These are phyloP conservation scores for Starmerella tilneyi DNA, from an alignment of 805 yeast genomes.

Conservation along the genomic window DNA sequence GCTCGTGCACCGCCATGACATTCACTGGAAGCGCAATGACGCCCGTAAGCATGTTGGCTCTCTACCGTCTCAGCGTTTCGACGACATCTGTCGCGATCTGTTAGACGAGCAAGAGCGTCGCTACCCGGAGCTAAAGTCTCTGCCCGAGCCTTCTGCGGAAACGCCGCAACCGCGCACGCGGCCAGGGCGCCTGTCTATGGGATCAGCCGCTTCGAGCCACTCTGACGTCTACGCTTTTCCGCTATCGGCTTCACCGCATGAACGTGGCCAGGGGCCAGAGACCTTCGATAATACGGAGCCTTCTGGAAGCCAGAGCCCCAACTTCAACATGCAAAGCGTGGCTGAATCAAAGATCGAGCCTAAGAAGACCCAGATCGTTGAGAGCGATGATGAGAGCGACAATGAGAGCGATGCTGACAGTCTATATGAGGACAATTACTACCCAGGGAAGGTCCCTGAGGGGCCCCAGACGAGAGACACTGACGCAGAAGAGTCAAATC, in stretches of 20 bases:
- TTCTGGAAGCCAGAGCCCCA: conserved; percentile 7
- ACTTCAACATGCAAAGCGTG: conserved; percentile 19
- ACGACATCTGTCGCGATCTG: conserved; percentile 84
- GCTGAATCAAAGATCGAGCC: conserved; percentile 64
- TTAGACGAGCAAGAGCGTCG: conserved; percentile 77
- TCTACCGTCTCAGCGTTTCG: conserved; percentile 70
- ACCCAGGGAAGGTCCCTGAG: background rate
- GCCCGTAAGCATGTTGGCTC: conserved; percentile 86
- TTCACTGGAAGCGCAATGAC: conserved; percentile 90
- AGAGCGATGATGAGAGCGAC: conserved; percentile 46
- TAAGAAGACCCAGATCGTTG: conserved; percentile 68
- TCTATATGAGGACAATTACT: conserved; percentile 2
- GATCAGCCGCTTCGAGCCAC: background rate
- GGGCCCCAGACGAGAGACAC: no score
- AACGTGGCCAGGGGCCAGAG: background rate
- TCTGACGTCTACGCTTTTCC: conserved; percentile 4
- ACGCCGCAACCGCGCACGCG: background rate
- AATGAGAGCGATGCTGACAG: conserved; percentile 9
- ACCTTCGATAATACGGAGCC: background rate
- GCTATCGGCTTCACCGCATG: conserved; percentile 4
- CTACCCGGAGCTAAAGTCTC: conserved; percentile 37
- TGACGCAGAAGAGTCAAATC: background rate
- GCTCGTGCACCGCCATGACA: conserved; percentile 56
- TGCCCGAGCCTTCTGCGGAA: background rate
- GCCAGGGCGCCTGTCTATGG: background rate